Evolutionary conservation across 331 rosid species (phyloP).

Genomic region (Malus hybrid): DNA sequence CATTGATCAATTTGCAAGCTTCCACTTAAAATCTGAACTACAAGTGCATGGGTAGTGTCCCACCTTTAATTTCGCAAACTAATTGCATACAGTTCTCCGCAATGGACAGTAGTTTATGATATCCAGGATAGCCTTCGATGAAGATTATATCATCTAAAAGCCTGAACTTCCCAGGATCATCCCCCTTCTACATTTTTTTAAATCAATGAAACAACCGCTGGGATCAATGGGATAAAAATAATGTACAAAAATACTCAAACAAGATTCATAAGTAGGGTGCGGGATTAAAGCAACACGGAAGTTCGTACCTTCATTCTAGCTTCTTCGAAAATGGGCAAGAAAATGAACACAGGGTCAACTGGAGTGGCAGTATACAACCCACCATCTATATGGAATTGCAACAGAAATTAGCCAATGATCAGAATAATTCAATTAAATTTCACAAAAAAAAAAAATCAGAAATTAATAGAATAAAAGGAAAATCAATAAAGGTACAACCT

Average conservation of each 20-base stretch:
- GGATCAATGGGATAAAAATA: neutral
- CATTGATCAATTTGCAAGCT: neutral
- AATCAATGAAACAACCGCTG: slow-evolving; percentile 8
- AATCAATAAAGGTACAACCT: slow-evolving; percentile 32
- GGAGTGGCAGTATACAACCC: slow-evolving; percentile 70
- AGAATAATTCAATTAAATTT: neutral
- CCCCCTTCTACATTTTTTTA: slow-evolving; percentile 58
- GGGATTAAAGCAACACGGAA: slow-evolving; percentile 1
- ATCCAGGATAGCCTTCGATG: slow-evolving; percentile 70
- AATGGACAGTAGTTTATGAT: slow-evolving; percentile 53
- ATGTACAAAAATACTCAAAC: neutral
- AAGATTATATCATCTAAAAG: slow-evolving; percentile 77
- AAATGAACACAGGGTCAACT: slow-evolving; percentile 79
- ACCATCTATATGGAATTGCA: slow-evolving; percentile 47
- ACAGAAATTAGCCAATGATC: neutral
- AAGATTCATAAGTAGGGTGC: neutral
- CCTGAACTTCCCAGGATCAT: slow-evolving; percentile 83
- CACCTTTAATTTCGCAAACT: slow-evolving; percentile 82
- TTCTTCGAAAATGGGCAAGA: slow-evolving; percentile 76
- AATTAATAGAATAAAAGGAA: neutral
- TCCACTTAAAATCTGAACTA: neutral
- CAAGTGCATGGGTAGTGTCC: neutral
- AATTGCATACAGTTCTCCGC: slow-evolving; percentile 77
- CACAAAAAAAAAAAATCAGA: neutral
- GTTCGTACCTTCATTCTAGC: slow-evolving; percentile 84